Conservation (phyloP, 2,329 filamentous ascomycete genomes). For the Sporothrix brunneoviolacea region DNA sequence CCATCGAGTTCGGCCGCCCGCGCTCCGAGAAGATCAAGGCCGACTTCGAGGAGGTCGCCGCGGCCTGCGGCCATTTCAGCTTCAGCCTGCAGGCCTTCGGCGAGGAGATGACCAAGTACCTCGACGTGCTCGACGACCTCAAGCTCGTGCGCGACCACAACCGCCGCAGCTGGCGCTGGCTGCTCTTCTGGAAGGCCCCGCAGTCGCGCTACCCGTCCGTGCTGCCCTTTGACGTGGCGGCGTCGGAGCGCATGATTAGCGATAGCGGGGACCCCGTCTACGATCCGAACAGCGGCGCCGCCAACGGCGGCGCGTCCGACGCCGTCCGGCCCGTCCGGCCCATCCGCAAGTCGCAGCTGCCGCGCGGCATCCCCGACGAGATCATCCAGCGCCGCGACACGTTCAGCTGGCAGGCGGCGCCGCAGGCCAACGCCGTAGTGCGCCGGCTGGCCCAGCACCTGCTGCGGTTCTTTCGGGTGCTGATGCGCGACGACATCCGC, state of each 20-base stretch:
- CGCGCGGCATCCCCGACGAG: conserved; percentile 48
- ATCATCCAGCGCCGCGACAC: conserved; percentile 48
- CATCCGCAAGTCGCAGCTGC: conserved; percentile 48
- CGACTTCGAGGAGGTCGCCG: conserved; percentile 93
- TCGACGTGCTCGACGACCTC: conserved; percentile 79
- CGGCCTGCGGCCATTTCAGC: conserved; percentile 95
- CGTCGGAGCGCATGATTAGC: not conserved
- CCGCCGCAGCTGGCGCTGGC: conserved; percentile 71
- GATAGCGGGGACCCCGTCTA: not conserved
- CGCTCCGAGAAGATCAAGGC: conserved; percentile 72
- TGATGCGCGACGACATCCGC: conserved; percentile 51
- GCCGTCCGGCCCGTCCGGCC: conserved; percentile 31
- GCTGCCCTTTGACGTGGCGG: conserved; percentile 34
- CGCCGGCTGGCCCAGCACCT: conserved; percentile 39
- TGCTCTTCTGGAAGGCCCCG: conserved; percentile 62
- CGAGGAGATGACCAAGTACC: conserved; percentile 76
- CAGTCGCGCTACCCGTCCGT: conserved; percentile 17
- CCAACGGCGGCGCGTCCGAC: not conserved
- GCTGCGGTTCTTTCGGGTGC: conserved; percentile 39
- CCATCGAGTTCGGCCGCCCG: conserved; percentile 63
- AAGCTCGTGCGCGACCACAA: conserved; percentile 62
- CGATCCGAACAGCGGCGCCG: not conserved
- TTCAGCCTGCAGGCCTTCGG: conserved; percentile 88
- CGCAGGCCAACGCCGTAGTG: conserved; percentile 38
- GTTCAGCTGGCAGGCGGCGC: conserved; percentile 50